Base-by-base conservation (phyloP, 768 basidiomycete species). In the Lentinula sp. region DNA sequence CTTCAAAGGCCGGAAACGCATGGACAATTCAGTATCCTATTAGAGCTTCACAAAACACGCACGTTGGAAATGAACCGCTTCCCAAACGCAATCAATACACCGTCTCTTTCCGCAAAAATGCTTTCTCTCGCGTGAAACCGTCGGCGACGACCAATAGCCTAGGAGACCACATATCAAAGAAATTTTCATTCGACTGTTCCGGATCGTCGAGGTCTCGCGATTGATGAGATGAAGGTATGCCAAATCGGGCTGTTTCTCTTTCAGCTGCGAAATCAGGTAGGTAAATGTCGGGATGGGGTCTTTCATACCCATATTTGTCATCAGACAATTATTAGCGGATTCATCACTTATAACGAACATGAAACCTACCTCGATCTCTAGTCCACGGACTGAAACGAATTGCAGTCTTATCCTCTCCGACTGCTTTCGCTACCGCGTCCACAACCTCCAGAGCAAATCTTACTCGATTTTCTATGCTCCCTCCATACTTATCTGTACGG, bases 401-500 rank as follows among this genome's bases (percentile, higher is more conserved):
- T 0, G 71, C 80, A 9, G 76, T 72, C 6, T 70, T 72, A n/a
- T 79, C 74, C 32, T 70, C 66, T 3, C 83, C 85, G 51, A 84
- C 68, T 0, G 76, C 75, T 1, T 70, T 64, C 9, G 66, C 64
- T 10, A 83, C 68, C 3, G 77, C 77, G 20, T 76, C 68, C 28
- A 78, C 64, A 42, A 82, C 69, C 63, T 81, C 78, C 15, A 80
- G 70, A 0, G 71, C 59, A 66, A 84, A 84, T 10, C 79, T 72
- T 1, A 73, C 66, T 10, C 85, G 72, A 62, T 80, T 80, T 68
- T 80, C 76, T 49, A 82, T 67, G 35, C 72, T 72, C 3, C 84
- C 85, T 1, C 85, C 84, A 69, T 80, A 86, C 46, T 72, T 69
- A 68, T 84, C 82, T 8, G 74, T 79, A 12, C 81, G 75, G 18